Percentiles rank a stretch among this genome's conserved stretches.
Conservation (phyloP, 768 basidiomycete genomes). For the Mycena galopus region DNA sequence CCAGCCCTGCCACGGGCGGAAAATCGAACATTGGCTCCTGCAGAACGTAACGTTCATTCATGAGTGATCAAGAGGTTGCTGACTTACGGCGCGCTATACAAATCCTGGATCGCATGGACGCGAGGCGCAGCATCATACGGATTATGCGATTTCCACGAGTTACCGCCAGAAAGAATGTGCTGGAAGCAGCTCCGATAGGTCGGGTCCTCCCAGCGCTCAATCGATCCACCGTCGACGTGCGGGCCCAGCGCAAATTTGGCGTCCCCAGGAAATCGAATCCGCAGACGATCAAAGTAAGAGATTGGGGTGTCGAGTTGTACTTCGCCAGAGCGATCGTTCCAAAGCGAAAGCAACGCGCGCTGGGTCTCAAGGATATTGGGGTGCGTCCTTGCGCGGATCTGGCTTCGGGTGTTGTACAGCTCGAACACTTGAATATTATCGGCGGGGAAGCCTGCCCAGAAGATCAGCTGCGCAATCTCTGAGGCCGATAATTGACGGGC, state of each 20-base stretch:
- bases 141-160: slow-evolving; percentile 62
- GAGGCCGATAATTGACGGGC: slow-evolving; percentile 39
- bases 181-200: slow-evolving; percentile 55
- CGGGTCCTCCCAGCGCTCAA: slow-evolving; percentile 70
- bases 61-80: neutral
- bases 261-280: slow-evolving; percentile 82
- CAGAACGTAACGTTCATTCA: neutral
- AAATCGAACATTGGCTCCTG: slow-evolving; percentile 67
- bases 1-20: slow-evolving; percentile 73
- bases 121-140: slow-evolving; percentile 64
- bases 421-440: slow-evolving; percentile 81
- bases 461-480: neutral
- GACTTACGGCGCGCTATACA: slow-evolving; percentile 72
- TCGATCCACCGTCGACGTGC: slow-evolving; percentile 66
- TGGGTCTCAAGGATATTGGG: slow-evolving; percentile 70
- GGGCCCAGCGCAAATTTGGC: slow-evolving; percentile 75
- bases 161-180: slow-evolving; percentile 58
- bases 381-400: slow-evolving; percentile 78
- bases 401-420: slow-evolving; percentile 75
- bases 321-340: slow-evolving; percentile 61
- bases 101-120: slow-evolving; percentile 66
- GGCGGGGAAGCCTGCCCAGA: slow-evolving; percentile 68
- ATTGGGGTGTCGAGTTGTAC: slow-evolving; percentile 69
- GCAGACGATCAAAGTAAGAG: slow-evolving; percentile 83
- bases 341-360: slow-evolving; percentile 67